Conservation (phyloP, 2,329 filamentous ascomycete genomes). For the Xylariaceae sp. region DNA sequence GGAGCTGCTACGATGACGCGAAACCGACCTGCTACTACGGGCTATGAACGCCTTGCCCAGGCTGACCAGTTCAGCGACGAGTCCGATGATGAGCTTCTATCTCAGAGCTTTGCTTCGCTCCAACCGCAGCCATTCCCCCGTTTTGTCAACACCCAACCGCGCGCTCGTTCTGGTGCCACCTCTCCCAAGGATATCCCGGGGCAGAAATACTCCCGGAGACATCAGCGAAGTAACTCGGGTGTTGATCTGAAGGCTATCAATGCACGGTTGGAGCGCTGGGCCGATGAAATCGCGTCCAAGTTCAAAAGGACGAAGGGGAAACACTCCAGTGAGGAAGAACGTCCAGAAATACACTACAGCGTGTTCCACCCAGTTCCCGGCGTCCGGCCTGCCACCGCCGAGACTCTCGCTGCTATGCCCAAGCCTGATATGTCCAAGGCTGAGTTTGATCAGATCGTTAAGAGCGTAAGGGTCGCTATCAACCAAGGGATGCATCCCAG, state of each 20-base stretch:
- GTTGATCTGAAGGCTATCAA: conserved; percentile 99
- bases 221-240: conserved; percentile 64
- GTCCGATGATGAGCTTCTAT: conserved; percentile 60
- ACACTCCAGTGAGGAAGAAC: conserved; percentile 70
- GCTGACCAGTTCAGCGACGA: conserved; percentile 71
- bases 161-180: conserved; percentile 55
- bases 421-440: conserved; percentile 66
- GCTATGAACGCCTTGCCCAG: conserved; percentile 80
- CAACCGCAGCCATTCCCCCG: conserved; percentile 53
- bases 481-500: conserved; percentile 86
- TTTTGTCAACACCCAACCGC: conserved; percentile 59
- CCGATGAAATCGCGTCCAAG: conserved; percentile 93
- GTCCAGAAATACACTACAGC: conserved; percentile 91
- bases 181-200: conserved; percentile 44
- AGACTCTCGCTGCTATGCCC: conserved; percentile 58
- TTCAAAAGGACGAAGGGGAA: conserved; percentile 83
- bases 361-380: conserved; percentile 94
- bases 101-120: conserved; percentile 48
- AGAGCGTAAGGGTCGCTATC: conserved; percentile 86
- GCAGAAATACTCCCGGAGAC: conserved; percentile 44
- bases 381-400: conserved; percentile 70
- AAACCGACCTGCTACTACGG: conserved; percentile 66
- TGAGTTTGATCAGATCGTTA: conserved; percentile 83
- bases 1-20: conserved; percentile 52
- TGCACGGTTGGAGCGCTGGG: conserved; percentile 89